Base-by-base conservation (phyloP, 2,329 filamentous ascomycete species). In the Corynespora cassiicola region DNA sequence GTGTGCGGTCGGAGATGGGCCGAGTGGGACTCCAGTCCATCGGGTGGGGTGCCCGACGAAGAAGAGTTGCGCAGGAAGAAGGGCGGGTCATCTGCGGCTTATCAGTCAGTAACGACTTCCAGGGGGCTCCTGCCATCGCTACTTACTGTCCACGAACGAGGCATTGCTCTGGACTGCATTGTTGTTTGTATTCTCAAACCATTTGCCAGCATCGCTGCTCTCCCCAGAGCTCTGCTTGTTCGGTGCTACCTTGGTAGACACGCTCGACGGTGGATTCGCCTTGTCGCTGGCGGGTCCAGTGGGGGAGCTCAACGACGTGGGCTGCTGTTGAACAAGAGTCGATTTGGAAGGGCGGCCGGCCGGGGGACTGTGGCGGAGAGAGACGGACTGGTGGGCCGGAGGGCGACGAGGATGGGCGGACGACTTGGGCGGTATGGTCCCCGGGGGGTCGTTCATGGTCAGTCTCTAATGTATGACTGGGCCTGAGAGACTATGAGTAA, bases 131-230 rank as follows among this genome's bases (percentile, higher is more conserved):
- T 2, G 19, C 12, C 12, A 15, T 21, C 16, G 12, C 9, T 11
- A 56, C 59, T 65, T 54, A 68, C 73, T 72, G 52, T 76, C 74
- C 34, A 62, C 54, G 31, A 73, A 71, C 0, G 65, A 55, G 2
- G 64, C 41, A 36, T 57, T 63, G 38, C 63, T 61, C 32, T 68
- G 68, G 12, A 54, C 54, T 10, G 73, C 70, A 20, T 74, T 68
- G 54, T 75, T 75, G 63, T 79, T 79, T 23, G 70, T 74, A 26
- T 66, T 70, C 30, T 78, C 73, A 34, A 78, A 79, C 76, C 76
- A 79, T 30, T 69, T 70, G 14, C 75, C 74, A 2, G 73, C 74
- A 46, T 76, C 75, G 50, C 75, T 77, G 56, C 74, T 77, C 56
- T 77, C 75, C 11, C 72, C 73, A 1, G 75, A 77, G 43, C 72